A percentile compares a stretch with the other conserved stretches of the same genome.
Evolutionary conservation across 495 filamentous ascomycete genomes (phyloP).

Genomic region (Lophiotrema nucula): DNA sequence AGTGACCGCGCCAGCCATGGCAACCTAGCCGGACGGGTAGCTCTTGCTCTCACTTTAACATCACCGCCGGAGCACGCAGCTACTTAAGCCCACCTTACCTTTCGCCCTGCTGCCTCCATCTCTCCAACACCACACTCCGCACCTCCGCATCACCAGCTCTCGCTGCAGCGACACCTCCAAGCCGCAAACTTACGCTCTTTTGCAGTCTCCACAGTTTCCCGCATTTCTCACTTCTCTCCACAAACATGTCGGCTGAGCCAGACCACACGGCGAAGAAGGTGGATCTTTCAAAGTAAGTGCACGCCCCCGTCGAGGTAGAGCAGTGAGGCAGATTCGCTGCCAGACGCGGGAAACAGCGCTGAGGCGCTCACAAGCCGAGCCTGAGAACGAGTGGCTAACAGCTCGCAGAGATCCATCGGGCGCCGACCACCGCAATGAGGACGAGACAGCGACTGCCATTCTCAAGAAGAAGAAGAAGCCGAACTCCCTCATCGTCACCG

Average conservation of each 20-base stretch:
- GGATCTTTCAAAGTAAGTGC: conserved; percentile 73
- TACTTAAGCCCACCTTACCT: conserved; percentile 23
- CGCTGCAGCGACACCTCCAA: too few relatives aligned
- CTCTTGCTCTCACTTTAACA: conserved; percentile 3
- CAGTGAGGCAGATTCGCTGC: too few relatives aligned
- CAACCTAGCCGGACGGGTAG: conserved; percentile 24
- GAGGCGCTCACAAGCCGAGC: conserved; percentile 1
- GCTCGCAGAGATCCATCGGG: conserved; percentile 78
- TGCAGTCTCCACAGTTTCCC: neutral
- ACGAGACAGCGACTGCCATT: conserved; percentile 95
- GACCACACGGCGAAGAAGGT: conserved; percentile 81
- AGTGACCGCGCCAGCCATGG: conserved; percentile 3
- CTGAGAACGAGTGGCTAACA: conserved; percentile 41
- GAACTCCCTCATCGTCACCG: conserved; percentile 95
- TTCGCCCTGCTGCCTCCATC: conserved; percentile 16
- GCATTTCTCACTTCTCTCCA: neutral
- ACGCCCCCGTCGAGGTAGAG: too few relatives aligned
- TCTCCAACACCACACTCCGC: neutral
- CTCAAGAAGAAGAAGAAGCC: conserved; percentile 99
- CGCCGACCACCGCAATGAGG: conserved; percentile 84
- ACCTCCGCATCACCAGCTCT: too few relatives aligned
- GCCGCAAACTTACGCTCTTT: too few relatives aligned
- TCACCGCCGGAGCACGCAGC: conserved; percentile 16
- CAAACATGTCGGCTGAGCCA: conserved; percentile 66
- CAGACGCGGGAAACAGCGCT: too few relatives aligned